These are phyloP conservation scores for Alternaria rosae DNA, from an alignment of 2,329 filamentous ascomycete species.

Conservation along the genomic window DNA sequence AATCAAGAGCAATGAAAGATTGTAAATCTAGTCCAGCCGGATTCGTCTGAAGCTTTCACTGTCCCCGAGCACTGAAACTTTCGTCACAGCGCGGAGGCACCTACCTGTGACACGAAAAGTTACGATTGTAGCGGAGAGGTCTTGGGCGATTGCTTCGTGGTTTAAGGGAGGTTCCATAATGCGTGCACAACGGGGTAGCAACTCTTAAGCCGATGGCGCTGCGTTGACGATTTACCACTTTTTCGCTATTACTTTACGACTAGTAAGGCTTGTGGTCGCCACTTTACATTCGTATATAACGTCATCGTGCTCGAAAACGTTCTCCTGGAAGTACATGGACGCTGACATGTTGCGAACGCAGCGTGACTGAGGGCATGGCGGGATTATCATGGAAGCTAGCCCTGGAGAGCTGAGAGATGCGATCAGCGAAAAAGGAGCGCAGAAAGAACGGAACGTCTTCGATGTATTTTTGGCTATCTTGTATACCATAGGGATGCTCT, in stretches of 20 bases:
- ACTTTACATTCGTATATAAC: too few relatives aligned
- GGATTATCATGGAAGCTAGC: too few relatives aligned
- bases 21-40: background rate
- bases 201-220: background rate
- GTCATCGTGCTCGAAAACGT: too few relatives aligned
- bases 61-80: rapidly evolving
- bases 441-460: background rate
- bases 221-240: too few relatives aligned
- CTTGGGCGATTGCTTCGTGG: background rate
- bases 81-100: background rate
- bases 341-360: too few relatives aligned
- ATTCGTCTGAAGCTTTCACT: background rate
- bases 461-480: background rate
- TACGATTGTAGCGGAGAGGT: background rate
- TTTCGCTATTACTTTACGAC: too few relatives aligned
- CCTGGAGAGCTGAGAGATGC: background rate
- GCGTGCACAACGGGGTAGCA: background rate
- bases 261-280: too few relatives aligned
- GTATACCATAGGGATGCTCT: background rate
- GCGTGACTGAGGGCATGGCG: too few relatives aligned
- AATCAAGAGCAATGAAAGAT: background rate
- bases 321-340: too few relatives aligned
- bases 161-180: background rate
- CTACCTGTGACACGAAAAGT: background rate
- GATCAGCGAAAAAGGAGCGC: background rate